These are phyloP conservation scores for Sophora flavescens DNA, from an alignment of 306 rosid genomes.

Conservation along the genomic window DNA sequence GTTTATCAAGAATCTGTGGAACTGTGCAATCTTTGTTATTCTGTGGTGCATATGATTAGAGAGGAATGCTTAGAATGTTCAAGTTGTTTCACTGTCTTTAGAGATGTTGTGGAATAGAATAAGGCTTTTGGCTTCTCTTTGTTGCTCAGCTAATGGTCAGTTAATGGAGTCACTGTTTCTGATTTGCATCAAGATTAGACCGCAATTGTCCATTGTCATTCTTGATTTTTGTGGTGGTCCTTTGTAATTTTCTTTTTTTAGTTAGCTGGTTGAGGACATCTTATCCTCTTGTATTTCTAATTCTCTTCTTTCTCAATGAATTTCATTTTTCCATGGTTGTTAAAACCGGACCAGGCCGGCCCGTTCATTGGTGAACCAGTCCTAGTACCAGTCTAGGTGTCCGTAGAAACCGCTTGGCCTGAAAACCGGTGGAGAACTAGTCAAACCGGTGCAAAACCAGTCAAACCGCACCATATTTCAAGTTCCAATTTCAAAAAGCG, in stretches of 20 bases:
- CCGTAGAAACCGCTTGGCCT: too few species aligned
- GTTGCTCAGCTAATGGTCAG: background rate
- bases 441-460: too few species aligned
- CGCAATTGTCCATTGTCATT: too few species aligned
- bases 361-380: too few species aligned
- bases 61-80: background rate
- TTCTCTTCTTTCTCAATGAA: background rate
- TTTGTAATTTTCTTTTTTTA: background rate
- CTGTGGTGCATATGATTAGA: background rate
- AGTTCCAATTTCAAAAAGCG: too few species aligned
- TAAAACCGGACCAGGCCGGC: too few species aligned
- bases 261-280: background rate
- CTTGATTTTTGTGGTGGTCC: background rate
- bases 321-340: background rate
- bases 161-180: background rate
- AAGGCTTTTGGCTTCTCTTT: background rate
- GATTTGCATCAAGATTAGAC: too few species aligned
- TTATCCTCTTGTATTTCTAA: background rate
- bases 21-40: background rate
- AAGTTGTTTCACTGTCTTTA: background rate
- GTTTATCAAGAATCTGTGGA: background rate
- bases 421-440: too few species aligned
- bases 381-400: too few species aligned
- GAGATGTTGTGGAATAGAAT: background rate
- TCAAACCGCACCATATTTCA: too few species aligned